These are phyloP conservation scores for Dendrocalamus sinicus DNA, from an alignment of 176 grass and related monocot genomes.

Conservation along the genomic window DNA sequence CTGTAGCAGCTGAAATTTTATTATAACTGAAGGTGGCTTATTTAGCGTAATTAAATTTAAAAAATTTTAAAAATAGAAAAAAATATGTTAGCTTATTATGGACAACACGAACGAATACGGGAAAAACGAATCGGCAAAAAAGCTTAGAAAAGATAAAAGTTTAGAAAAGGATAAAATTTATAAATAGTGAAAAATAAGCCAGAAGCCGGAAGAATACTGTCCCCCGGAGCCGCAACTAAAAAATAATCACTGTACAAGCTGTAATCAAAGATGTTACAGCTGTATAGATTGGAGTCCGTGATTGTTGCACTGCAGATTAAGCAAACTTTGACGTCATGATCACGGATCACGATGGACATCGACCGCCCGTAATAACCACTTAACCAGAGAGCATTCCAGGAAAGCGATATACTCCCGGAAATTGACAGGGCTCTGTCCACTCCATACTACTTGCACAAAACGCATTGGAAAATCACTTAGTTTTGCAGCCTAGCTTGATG, in stretches of 20 bases:
- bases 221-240: background rate
- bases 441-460: background rate
- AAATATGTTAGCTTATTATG: no score
- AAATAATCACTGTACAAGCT: background rate
- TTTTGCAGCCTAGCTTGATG: background rate
- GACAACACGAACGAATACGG: no score
- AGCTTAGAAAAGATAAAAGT: no score
- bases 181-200: no score
- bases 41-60: no score
- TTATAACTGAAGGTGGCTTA: no score
- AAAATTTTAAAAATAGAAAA: no score
- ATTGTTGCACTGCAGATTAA: background rate
- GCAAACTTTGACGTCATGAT: background rate
- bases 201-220: background rate
- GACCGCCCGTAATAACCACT: background rate
- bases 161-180: no score
- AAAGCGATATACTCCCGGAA: background rate
- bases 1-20: no score
- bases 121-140: no score
- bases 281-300: background rate
- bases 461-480: background rate
- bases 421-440: background rate
- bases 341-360: background rate
- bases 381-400: background rate
- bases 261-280: constrained; percentile 12